Conservation (phyloP, 2,329 filamentous ascomycete genomes). For the Fusarium concolor region DNA sequence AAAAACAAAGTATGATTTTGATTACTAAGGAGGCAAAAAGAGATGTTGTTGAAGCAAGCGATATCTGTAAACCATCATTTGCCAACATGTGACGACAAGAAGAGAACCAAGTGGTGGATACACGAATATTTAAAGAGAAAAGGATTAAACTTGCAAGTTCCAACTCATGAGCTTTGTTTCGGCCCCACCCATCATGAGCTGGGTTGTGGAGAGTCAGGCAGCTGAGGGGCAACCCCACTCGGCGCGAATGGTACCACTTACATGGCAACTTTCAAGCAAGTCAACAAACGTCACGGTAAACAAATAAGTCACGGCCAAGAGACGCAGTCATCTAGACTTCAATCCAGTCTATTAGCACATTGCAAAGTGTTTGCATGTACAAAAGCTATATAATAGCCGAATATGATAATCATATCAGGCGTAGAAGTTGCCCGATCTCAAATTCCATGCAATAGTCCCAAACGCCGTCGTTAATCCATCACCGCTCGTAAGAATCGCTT, state of each 20-base stretch:
- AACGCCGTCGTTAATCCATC: constrained; percentile 68
- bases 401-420: constrained; percentile 36
- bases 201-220: not conserved
- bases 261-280: not conserved
- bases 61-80: constrained; percentile 35
- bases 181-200: constrained; percentile 36
- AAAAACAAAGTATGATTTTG: not conserved
- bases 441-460: constrained; percentile 37
- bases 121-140: constrained; percentile 14
- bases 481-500: constrained; percentile 27
- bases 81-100: not conserved
- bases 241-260: not conserved
- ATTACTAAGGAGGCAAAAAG: constrained; percentile 42
- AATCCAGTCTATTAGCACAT: constrained; percentile 38
- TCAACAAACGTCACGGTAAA: not conserved
- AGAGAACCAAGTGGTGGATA: not conserved
- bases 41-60: constrained; percentile 7
- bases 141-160: constrained; percentile 2
- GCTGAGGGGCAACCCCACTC: constrained; percentile 27
- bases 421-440: constrained; percentile 26
- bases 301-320: not conserved
- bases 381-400: constrained; percentile 38
- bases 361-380: constrained; percentile 11
- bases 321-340: constrained; percentile 27
- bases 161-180: constrained; percentile 21